These are phyloP conservation scores for Hypoxylon sp. DNA, from an alignment of 2,329 filamentous ascomycete genomes.

Conservation along the genomic window DNA sequence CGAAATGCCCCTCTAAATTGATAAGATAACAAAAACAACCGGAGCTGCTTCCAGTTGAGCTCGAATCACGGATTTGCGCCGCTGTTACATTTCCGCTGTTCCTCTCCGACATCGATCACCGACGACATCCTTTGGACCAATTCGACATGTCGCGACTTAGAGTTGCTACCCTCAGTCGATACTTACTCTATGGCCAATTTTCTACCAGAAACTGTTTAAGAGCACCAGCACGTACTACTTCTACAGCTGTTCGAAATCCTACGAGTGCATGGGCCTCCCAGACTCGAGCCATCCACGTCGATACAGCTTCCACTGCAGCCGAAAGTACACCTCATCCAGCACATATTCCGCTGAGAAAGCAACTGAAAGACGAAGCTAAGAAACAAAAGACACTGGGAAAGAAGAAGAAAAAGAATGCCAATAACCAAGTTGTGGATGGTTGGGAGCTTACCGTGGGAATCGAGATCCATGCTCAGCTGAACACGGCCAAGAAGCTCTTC, in stretches of 20 bases:
- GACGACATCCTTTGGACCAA: not conserved
- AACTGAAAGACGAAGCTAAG: slow-evolving; percentile 73
- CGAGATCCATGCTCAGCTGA: slow-evolving; percentile 96
- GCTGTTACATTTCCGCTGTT: not conserved
- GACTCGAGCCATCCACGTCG: slow-evolving; percentile 47
- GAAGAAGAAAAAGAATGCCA: slow-evolving; percentile 56
- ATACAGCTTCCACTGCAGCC: slow-evolving; percentile 38
- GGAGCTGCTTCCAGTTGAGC: slow-evolving; percentile 5
- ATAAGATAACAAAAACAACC: slow-evolving; percentile 15
- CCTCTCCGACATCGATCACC: not conserved
- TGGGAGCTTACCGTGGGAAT: slow-evolving; percentile 98
- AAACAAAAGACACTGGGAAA: slow-evolving; percentile 55
- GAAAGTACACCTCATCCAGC: slow-evolving; percentile 33
- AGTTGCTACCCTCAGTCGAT: slow-evolving; percentile 56
- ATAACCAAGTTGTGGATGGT: slow-evolving; percentile 64
- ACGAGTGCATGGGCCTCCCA: slow-evolving; percentile 17
- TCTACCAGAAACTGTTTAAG: slow-evolving; percentile 53
- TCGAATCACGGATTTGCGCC: slow-evolving; percentile 1
- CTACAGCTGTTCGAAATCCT: slow-evolving; percentile 3
- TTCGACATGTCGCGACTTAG: slow-evolving; percentile 55
- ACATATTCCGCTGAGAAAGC: slow-evolving; percentile 70
- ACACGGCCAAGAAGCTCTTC: slow-evolving; percentile 89
- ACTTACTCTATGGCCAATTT: slow-evolving; percentile 58
- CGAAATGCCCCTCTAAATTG: too few relatives aligned
- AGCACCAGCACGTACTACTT: slow-evolving; percentile 14